Base-by-base conservation (phyloP, 495 filamentous ascomycete genomes). In the Chaetomium tenue region DNA sequence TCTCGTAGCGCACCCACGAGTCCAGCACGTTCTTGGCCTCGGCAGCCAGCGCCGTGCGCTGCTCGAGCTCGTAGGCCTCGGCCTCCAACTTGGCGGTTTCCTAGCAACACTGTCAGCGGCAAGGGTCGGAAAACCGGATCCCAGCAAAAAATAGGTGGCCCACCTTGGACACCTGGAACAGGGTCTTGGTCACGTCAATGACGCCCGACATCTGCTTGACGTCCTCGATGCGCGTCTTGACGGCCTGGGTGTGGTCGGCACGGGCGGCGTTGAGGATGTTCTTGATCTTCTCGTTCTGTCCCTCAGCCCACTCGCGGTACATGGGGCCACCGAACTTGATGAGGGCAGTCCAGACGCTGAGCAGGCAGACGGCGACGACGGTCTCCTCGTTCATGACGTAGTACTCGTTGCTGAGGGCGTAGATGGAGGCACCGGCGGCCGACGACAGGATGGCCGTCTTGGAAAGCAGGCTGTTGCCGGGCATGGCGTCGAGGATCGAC, bases 351-450 rank as follows among this genome's bases (percentile, higher is more conserved):
- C 95, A 97, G 65, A 97, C 88, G 72, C 87, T 91, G 71, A 98
- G 81, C 64, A 97, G 81, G 75, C 87, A 91, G 81, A 99, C 83
- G 60, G 90, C 89, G 70, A 95, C 89, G 71, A 99, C 87, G 63
- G 92, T 85, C 83, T 99, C 95, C 83, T 98, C 93, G 81, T 98
- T 99, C 78, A 99, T 83, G 76, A 99, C 91, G 78, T 97, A 99
- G 82, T 98, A 89, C 83, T 99, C 95, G 81, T 96, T 99, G 88
- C 89, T 93, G 82, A 99, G 92, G 73, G 94, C 95, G 74, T 92
- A 94, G 72, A 96, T 84, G 69, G 91, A 92, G 66, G 93, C 74
- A 82, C 91, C 93, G 75, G 95, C 91, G 63, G 87, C 88, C 63
- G 91, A 92, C 71, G 94, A 98, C 63, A 99, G 87, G 77, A 96